Evolutionary conservation across 352 stramenopile genomes (phyloP).

Genomic region (Chrysophaeum taylorii): DNA sequence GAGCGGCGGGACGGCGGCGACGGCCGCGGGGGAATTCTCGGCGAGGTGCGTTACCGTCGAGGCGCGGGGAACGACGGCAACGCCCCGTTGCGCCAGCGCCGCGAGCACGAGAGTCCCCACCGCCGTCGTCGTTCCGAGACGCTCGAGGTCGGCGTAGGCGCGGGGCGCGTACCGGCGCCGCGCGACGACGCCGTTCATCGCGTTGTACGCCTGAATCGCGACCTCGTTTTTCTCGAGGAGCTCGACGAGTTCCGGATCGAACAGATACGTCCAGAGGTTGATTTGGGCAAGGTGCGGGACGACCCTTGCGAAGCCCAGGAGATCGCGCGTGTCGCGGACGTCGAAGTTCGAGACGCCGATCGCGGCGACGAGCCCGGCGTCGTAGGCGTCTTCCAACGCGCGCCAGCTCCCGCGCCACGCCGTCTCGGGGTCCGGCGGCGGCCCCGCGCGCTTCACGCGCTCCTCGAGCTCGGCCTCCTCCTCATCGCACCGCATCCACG

Average conservation of each 20-base stretch:
- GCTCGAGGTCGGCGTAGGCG: background rate
- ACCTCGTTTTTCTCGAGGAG: conserved; percentile 39
- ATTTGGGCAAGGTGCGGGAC: conserved; percentile 44
- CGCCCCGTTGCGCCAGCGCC: conserved; percentile 41
- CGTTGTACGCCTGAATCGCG: conserved; percentile 43
- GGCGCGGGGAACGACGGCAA: conserved; percentile 48
- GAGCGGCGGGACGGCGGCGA: conserved; percentile 36
- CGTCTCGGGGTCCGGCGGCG: conserved; percentile 41
- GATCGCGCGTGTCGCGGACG: conserved; percentile 40
- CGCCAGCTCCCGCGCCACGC: conserved; percentile 50
- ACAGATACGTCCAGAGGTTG: conserved; percentile 36
- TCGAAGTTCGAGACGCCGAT: conserved; percentile 61
- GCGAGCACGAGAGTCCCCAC: conserved; percentile 40
- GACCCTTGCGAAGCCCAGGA: conserved; percentile 33
- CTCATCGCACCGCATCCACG: conserved; percentile 52
- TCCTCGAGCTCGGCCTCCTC: conserved; percentile 43
- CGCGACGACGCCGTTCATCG: conserved; percentile 24
- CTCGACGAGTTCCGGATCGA: conserved; percentile 39
- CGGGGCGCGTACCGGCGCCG: background rate
- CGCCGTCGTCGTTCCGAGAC: conserved; percentile 19
- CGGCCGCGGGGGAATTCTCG: conserved; percentile 41
- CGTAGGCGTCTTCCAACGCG: conserved; percentile 39
- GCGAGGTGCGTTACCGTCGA: conserved; percentile 33
- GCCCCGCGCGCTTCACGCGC: conserved; percentile 36
- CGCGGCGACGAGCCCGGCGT: conserved; percentile 34